Evolutionary conservation across 106 monocot genomes (phyloP), one percentile per base, ranked within the genome.

Genomic region (Alisma plantagoaquatica): DNA sequence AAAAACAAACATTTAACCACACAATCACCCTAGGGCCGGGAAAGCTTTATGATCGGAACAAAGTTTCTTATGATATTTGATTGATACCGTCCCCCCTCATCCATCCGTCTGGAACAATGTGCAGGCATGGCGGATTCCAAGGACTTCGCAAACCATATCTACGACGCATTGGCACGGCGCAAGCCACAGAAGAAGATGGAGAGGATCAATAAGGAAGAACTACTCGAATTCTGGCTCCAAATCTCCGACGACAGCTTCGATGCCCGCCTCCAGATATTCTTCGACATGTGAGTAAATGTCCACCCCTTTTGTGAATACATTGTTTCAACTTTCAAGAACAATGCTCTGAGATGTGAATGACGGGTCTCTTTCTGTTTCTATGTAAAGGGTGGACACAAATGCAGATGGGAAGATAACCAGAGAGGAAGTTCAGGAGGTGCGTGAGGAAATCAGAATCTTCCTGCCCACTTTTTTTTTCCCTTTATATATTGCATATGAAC

Each of bases 271-370:
- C 91, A 91, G 57, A 91, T 91, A 49, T 91, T 84, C 59, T 91
- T 91, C 59, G 84, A 85, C 81, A 91, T 91, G 91, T 91, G 74
- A 15, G n/a, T n/a, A n/a, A n/a, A n/a, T n/a, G n/a, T n/a, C n/a
- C n/a, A n/a, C n/a, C n/a, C n/a, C n/a, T n/a, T n/a, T n/a, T n/a
- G n/a, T n/a, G n/a, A n/a, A n/a, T n/a, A n/a, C n/a, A n/a, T n/a
- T n/a, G n/a, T n/a, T n/a, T n/a, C n/a, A n/a, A n/a, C n/a, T n/a
- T n/a, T n/a, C n/a, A n/a, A n/a, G n/a, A n/a, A n/a, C n/a, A n/a
- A n/a, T n/a, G n/a, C n/a, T n/a, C n/a, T n/a, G n/a, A n/a, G n/a
- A n/a, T n/a, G n/a, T n/a, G n/a, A n/a, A n/a, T n/a, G n/a, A n/a
- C n/a, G n/a, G n/a, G n/a, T n/a, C n/a, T n/a, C n/a, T n/a, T n/a